Conservation (phyloP, 2,329 filamentous ascomycete species). For the Alternaria sp. region DNA sequence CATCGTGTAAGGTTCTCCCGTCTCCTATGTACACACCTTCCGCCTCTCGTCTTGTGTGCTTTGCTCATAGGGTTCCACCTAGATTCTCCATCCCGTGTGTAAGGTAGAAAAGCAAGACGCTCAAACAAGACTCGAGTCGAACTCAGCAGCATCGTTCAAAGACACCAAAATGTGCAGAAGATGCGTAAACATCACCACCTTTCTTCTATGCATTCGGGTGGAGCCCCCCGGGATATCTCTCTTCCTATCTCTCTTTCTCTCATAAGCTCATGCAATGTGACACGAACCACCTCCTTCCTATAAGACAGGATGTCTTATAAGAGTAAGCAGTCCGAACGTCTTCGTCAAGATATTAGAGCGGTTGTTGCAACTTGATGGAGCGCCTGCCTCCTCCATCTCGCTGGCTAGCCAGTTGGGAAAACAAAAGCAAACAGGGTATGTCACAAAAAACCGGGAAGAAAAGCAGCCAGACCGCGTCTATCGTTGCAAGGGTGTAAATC, state of each 20-base stretch:
- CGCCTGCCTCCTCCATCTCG: constrained; percentile 49
- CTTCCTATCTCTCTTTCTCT: constrained; percentile 33
- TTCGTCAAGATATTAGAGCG: constrained; percentile 32
- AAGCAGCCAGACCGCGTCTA: constrained; percentile 31
- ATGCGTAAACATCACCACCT: background rate
- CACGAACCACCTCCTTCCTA: background rate
- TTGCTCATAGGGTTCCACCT: background rate
- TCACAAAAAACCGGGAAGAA: constrained; percentile 16
- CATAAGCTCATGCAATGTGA: constrained; percentile 35
- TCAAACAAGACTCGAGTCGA: background rate
- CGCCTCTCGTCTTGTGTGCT: constrained; percentile 1
- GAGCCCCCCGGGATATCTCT: constrained; percentile 32
- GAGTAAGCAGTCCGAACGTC: constrained; percentile 2
- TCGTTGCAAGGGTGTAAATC: constrained; percentile 20
- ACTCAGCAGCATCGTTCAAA: background rate
- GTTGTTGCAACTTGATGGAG: constrained; percentile 41
- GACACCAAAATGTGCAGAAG: constrained; percentile 13
- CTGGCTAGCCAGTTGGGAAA: constrained; percentile 13
- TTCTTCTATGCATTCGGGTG: constrained; percentile 12
- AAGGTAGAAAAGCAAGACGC: background rate
- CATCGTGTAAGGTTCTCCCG: background rate
- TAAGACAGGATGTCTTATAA: background rate
- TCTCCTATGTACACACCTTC: constrained; percentile 15
- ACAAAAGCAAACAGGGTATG: constrained; percentile 25
- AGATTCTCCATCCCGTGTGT: background rate